Percentiles rank a stretch among this genome's conserved stretches.
Evolutionary conservation across 331 rosid genomes (phyloP).

Genomic region (Dryas integrifolia): DNA sequence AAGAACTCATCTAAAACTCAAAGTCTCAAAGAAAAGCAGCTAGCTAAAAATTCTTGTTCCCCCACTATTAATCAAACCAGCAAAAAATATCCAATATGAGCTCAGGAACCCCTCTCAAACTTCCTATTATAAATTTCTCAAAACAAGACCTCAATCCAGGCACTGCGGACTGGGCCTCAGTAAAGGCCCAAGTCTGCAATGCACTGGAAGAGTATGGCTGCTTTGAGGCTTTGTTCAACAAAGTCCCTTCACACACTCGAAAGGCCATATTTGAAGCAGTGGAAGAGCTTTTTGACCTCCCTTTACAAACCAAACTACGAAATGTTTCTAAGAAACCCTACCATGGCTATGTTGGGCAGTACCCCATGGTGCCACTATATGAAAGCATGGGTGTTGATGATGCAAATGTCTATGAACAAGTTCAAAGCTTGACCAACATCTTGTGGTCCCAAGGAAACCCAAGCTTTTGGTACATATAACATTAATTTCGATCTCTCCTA

Average conservation of each 20-base stretch:
- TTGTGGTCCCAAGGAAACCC: constrained; percentile 70
- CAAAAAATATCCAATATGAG: neutral
- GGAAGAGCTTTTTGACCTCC: constrained; percentile 57
- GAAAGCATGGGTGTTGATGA: constrained; percentile 47
- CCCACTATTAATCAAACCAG: neutral
- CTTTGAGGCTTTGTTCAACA: constrained; percentile 52
- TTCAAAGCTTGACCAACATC: constrained; percentile 35
- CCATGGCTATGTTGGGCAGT: too few relatives aligned
- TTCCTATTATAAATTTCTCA: constrained; percentile 49
- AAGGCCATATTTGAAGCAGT: constrained; percentile 36
- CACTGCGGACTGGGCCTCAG: constrained; percentile 45
- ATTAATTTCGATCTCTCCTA: too few relatives aligned
- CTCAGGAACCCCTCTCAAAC: constrained; percentile 9
- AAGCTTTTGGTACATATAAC: constrained; percentile 37
- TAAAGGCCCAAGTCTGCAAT: constrained; percentile 48
- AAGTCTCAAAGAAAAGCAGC: neutral
- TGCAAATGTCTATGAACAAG: constrained; percentile 35
- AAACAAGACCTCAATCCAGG: constrained; percentile 20
- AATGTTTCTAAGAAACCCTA: too few relatives aligned
- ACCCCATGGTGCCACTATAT: too few relatives aligned
- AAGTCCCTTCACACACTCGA: constrained; percentile 39
- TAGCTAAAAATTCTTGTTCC: neutral
- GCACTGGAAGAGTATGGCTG: constrained; percentile 66
- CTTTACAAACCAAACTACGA: constrained; percentile 49
- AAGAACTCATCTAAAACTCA: neutral